A percentile compares a stretch with the other conserved stretches of the same genome.
Conservation (phyloP, 257 asterid species). For the Paraleonurus japonicus region DNA sequence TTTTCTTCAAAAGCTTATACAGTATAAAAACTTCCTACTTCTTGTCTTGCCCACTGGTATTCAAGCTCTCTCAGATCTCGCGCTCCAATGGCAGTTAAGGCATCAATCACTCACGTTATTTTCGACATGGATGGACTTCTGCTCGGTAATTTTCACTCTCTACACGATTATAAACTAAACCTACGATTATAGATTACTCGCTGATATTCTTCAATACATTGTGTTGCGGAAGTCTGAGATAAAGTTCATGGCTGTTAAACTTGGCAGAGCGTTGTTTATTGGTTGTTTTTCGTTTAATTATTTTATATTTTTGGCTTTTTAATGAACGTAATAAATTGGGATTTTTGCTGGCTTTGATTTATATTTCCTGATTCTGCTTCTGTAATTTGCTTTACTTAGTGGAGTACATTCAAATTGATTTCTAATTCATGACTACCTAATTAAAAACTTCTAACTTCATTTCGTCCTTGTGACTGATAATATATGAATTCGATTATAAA, state of each 20-base stretch:
- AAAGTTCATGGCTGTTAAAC: neutral
- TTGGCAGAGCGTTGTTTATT: neutral
- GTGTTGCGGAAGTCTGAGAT: neutral
- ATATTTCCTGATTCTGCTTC: neutral
- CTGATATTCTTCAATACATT: neutral
- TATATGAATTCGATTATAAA: neutral
- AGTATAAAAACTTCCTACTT: neutral
- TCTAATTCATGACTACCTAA: neutral
- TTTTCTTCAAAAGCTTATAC: neutral
- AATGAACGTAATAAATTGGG: neutral
- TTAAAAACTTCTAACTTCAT: neutral
- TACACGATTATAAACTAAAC: neutral
- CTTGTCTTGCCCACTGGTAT: neutral
- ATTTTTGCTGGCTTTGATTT: slow-evolving; percentile 3
- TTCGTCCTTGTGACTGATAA: neutral
- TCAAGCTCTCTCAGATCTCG: slow-evolving; percentile 24
- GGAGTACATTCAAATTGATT: neutral
- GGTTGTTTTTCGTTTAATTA: neutral
- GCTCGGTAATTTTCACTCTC: slow-evolving; percentile 52
- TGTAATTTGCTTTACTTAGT: neutral
- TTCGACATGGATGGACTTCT: slow-evolving; percentile 98
- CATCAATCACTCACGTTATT: slow-evolving; percentile 72
- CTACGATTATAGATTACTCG: neutral
- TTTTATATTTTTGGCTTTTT: neutral
- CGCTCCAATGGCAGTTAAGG: slow-evolving; percentile 53